A percentile compares a stretch with the other conserved stretches of the same genome.
phyloP scores from a whole-genome alignment of 2,329 filamentous ascomycete species.

The Talaromyces amestolkiae region DNA sequence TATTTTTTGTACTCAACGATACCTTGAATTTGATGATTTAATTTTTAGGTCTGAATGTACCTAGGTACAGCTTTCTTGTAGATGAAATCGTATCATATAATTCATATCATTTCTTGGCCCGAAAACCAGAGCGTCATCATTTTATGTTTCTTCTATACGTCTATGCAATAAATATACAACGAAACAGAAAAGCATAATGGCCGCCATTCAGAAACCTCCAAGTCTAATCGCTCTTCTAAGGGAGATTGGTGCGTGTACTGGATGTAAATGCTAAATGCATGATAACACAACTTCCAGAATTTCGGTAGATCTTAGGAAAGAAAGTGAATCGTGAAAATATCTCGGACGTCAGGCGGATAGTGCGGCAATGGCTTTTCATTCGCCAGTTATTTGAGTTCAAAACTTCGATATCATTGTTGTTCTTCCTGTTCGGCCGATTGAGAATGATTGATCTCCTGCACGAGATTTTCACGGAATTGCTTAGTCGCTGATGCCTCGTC shows the following conservation, averaged over 20 bases:
- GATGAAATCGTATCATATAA: not conserved
- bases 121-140: not conserved
- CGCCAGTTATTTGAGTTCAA: not conserved
- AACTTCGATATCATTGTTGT: not conserved
- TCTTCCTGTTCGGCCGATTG: not conserved
- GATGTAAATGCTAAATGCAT: not conserved
- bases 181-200: not conserved
- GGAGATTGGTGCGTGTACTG: not conserved
- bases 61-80: too few species aligned
- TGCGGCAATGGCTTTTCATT: not conserved
- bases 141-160: slow-evolving; percentile 10
- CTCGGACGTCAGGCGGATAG: not conserved
- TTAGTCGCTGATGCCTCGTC: slow-evolving; percentile 48
- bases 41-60: not conserved
- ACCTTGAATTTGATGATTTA: not conserved
- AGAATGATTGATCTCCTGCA: not conserved
- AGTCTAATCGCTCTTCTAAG: not conserved
- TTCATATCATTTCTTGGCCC: not conserved
- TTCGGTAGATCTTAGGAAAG: not conserved
- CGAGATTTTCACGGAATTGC: slow-evolving; percentile 16
- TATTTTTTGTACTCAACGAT: not conserved
- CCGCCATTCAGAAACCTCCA: not conserved
- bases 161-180: slow-evolving; percentile 13
- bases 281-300: not conserved
- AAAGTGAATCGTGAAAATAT: not conserved